A percentile compares a stretch with the other conserved stretches of the same genome.
These are phyloP conservation scores for Taphrina sp. DNA, from an alignment of 1,139 yeast genomes.

Conservation along the genomic window DNA sequence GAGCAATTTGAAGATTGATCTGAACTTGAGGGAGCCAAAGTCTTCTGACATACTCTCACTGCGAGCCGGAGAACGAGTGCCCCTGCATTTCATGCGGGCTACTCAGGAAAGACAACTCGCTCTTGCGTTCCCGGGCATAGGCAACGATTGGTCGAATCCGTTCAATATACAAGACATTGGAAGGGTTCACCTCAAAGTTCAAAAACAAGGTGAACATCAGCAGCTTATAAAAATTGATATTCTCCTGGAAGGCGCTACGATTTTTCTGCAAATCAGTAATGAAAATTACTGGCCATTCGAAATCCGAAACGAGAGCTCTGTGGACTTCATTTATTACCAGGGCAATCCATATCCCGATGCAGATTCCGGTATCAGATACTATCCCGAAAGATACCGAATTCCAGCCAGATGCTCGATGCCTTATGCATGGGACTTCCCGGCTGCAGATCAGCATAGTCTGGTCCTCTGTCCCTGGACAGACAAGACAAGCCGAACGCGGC, in stretches of 20 bases:
- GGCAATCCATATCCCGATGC: slow-evolving; percentile 45
- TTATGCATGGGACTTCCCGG: slow-evolving; percentile 96
- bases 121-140: slow-evolving; percentile 58
- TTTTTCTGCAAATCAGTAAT: slow-evolving; percentile 70
- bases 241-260: slow-evolving; percentile 72
- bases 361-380: slow-evolving; percentile 50
- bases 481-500: slow-evolving; percentile 63
- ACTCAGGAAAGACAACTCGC: slow-evolving; percentile 54
- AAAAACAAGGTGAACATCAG: slow-evolving; percentile 63
- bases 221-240: slow-evolving; percentile 69
- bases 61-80: slow-evolving; percentile 52
- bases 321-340: slow-evolving; percentile 81
- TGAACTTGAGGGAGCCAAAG: slow-evolving; percentile 63
- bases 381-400: slow-evolving; percentile 62
- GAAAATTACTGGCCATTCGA: slow-evolving; percentile 93
- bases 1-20: slow-evolving; percentile 57
- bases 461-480: slow-evolving; percentile 55
- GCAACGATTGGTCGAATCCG: slow-evolving; percentile 81
- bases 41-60: slow-evolving; percentile 40
- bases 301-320: slow-evolving; percentile 79
- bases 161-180: slow-evolving; percentile 83
- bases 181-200: slow-evolving; percentile 67
- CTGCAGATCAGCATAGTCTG: slow-evolving; percentile 79
- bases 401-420: slow-evolving; percentile 97
- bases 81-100: slow-evolving; percentile 63